phyloP scores from a whole-genome alignment of 345 rosid genomes.

The Eucalyptus curtisii region DNA sequence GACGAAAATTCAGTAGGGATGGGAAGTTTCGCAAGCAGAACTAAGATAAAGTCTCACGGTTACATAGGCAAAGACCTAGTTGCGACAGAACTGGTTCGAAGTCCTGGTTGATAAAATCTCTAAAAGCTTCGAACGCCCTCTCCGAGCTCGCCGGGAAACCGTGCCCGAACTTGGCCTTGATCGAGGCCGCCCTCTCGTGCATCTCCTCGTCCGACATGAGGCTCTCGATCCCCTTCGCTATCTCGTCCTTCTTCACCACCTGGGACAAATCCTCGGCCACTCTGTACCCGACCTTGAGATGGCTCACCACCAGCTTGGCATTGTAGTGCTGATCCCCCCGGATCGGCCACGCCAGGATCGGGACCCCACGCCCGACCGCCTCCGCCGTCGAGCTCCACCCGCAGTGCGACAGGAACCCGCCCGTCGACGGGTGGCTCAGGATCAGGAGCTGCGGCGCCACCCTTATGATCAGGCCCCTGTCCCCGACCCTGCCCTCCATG shows the following conservation, averaged over 20 bases:
- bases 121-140: constrained; percentile 11
- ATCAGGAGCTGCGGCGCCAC: constrained; percentile 34
- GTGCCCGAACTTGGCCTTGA: not conserved
- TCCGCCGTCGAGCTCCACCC: constrained; percentile 38
- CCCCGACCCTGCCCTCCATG: constrained; percentile 4
- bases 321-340: constrained; percentile 20
- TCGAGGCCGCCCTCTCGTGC: not conserved
- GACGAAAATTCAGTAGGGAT: not conserved
- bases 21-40: not conserved
- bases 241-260: constrained; percentile 4
- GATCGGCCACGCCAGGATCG: constrained; percentile 22
- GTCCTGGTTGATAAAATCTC: not conserved
- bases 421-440: constrained; percentile 24
- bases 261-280: constrained; percentile 12
- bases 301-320: constrained; percentile 16
- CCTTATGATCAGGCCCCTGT: constrained; percentile 18
- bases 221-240: constrained; percentile 13
- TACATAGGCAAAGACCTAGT: not conserved
- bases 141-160: constrained; percentile 10
- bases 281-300: constrained; percentile 4
- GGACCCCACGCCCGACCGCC: constrained; percentile 15
- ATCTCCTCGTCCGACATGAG: constrained; percentile 22
- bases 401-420: constrained; percentile 27
- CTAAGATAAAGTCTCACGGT: not conserved
- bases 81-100: not conserved